phyloP scores from a whole-genome alignment of 1,284 basidiomycete genomes.

The Papiliotrema nemorosa region DNA sequence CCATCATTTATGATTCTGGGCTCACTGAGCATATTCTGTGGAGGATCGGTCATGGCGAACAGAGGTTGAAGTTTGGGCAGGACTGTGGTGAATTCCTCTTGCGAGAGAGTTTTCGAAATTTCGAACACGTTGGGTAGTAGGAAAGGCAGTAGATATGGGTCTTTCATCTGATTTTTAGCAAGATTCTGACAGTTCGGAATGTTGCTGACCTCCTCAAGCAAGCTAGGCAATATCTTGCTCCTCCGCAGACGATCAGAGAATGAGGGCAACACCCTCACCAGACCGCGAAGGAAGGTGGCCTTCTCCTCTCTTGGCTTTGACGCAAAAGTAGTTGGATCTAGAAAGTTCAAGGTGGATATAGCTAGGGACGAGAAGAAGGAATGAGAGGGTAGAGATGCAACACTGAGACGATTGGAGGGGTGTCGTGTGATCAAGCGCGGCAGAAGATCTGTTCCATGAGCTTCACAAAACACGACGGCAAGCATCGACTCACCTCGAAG shows the following conservation, averaged over 20 bases:
- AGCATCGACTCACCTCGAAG: constrained; percentile 34
- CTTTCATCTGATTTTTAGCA: constrained; percentile 74
- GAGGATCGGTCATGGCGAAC: constrained; percentile 89
- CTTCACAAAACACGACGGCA: neutral
- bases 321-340: constrained; percentile 92
- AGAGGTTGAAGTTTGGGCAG: constrained; percentile 86
- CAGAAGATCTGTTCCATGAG: constrained; percentile 60
- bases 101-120: constrained; percentile 74
- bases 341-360: constrained; percentile 92
- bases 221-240: constrained; percentile 87
- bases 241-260: constrained; percentile 85
- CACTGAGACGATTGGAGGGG: constrained; percentile 67
- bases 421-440: constrained; percentile 74
- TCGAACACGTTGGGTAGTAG: constrained; percentile 97
- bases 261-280: constrained; percentile 72
- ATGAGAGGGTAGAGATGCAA: constrained; percentile 72
- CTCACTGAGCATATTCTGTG: constrained; percentile 84
- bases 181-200: neutral
- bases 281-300: constrained; percentile 89
- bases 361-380: constrained; percentile 95
- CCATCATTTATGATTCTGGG: neutral
- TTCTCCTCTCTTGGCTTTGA: constrained; percentile 93
- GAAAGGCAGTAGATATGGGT: constrained; percentile 83
- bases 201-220: constrained; percentile 77
- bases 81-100: constrained; percentile 73